Conservation (phyloP, 2,329 filamentous ascomycete genomes). For the Verticillium nonalfalfae region DNA sequence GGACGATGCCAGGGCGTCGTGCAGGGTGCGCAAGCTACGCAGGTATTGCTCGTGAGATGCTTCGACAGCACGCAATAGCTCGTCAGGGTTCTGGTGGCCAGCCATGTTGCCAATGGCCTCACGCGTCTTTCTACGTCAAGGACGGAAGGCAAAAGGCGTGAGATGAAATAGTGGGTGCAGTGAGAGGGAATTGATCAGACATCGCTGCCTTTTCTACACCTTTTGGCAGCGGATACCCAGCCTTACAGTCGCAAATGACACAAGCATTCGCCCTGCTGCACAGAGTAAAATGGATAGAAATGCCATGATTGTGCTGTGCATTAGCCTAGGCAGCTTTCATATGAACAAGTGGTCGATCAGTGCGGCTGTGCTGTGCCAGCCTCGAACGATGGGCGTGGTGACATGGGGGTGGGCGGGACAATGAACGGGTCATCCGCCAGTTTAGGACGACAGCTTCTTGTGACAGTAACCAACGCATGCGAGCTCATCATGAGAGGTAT, state of each 20-base stretch:
- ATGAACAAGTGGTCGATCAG: not conserved
- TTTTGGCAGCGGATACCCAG: not conserved
- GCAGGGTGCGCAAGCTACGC: conserved; percentile 19
- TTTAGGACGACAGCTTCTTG: not conserved
- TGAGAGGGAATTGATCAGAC: not conserved
- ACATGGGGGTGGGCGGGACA: not conserved
- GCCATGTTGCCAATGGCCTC: conserved; percentile 1
- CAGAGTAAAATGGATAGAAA: not conserved
- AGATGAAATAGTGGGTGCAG: not conserved
- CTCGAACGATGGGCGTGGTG: not conserved
- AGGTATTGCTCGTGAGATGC: conserved; percentile 26
- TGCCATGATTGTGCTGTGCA: not conserved
- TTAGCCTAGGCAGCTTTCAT: conserved; percentile 6
- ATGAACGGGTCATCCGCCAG: not conserved
- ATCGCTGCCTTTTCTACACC: conserved; percentile 1
- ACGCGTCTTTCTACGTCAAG: not conserved
- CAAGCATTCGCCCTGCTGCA: not conserved
- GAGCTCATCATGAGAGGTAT: not conserved
- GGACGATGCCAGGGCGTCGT: conserved; percentile 15
- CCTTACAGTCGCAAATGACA: not conserved
- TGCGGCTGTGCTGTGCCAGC: conserved; percentile 10
- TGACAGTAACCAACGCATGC: not conserved
- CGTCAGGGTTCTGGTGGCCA: conserved; percentile 20
- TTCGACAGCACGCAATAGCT: conserved; percentile 25
- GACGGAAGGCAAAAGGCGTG: not conserved